phyloP scores from a whole-genome alignment of 225 moss, liverwort and hornwort species.

The Climacium dendroides region DNA sequence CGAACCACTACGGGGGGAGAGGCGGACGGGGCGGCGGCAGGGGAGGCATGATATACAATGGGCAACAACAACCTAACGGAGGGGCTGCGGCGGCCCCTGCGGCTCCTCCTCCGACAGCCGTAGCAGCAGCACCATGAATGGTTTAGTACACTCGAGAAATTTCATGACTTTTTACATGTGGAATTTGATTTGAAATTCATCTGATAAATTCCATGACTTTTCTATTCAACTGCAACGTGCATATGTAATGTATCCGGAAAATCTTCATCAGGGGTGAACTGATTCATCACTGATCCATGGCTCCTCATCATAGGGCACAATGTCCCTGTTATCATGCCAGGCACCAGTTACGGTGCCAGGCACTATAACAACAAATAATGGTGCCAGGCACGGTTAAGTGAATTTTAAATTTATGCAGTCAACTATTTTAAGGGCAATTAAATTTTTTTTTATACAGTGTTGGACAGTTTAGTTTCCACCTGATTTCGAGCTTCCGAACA shows the following conservation, averaged over 20 bases:
- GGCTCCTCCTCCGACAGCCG: constrained; percentile 12
- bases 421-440: too few species aligned
- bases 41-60: constrained; percentile 16
- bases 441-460: too few species aligned
- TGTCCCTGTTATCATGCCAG: too few species aligned
- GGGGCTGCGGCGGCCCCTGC: neutral
- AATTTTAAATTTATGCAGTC: too few species aligned
- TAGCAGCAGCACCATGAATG: constrained; percentile 28
- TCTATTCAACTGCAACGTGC: neutral
- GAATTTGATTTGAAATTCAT: neutral
- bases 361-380: too few species aligned
- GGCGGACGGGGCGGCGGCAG: constrained; percentile 58
- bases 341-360: too few species aligned
- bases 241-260: neutral
- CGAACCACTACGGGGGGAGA: constrained; percentile 53
- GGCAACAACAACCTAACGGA: constrained; percentile 27
- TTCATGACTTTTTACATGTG: neutral
- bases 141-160: neutral
- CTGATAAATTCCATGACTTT: neutral
- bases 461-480: too few species aligned
- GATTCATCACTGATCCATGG: too few species aligned
- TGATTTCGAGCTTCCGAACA: neutral
- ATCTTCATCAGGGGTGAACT: neutral
- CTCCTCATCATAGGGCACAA: too few species aligned
- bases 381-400: too few species aligned